phyloP scores from a whole-genome alignment of 2,329 filamentous ascomycete species.

The Ophiosphaerella narmari region DNA sequence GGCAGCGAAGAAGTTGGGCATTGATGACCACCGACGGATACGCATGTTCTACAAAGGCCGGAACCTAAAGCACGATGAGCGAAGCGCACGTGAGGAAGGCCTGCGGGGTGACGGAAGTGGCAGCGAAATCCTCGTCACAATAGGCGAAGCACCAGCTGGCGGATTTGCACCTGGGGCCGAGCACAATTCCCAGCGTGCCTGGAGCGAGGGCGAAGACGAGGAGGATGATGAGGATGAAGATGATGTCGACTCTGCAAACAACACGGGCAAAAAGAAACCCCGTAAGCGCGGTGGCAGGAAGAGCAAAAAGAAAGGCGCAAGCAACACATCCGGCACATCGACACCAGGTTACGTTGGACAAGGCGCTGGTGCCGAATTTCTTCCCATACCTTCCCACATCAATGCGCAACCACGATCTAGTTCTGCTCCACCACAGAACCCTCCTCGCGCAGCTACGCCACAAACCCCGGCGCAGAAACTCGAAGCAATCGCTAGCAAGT shows the following conservation, averaged over 20 bases:
- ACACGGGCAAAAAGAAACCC: conserved; percentile 38
- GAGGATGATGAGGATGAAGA: conserved; percentile 40
- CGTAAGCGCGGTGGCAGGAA: conserved; percentile 46
- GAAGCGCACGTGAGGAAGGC: conserved; percentile 62
- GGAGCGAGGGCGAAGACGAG: conserved; percentile 46
- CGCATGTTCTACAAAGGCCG: conserved; percentile 76
- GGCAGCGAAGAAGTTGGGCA: conserved; percentile 68
- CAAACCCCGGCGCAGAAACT: conserved; percentile 61
- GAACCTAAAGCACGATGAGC: conserved; percentile 67
- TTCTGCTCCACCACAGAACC: conserved; percentile 43
- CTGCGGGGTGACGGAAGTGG: conserved; percentile 61
- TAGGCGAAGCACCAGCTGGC: conserved; percentile 57
- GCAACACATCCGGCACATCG: conserved; percentile 48
- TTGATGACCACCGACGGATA: conserved; percentile 62
- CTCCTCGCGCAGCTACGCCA: conserved; percentile 34
- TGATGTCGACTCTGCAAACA: conserved; percentile 33
- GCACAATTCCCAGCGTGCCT: conserved; percentile 37
- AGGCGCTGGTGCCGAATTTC: conserved; percentile 43
- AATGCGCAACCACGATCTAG: conserved; percentile 38
- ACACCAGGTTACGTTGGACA: conserved; percentile 47
- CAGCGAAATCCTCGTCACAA: conserved; percentile 64
- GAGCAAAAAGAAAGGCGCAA: conserved; percentile 52
- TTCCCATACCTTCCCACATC: conserved; percentile 44
- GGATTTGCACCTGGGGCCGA: conserved; percentile 43
- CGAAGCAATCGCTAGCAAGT: conserved; percentile 67